These are phyloP conservation scores for Wickerhamiella brachini DNA, from an alignment of 805 yeast genomes.

Conservation along the genomic window DNA sequence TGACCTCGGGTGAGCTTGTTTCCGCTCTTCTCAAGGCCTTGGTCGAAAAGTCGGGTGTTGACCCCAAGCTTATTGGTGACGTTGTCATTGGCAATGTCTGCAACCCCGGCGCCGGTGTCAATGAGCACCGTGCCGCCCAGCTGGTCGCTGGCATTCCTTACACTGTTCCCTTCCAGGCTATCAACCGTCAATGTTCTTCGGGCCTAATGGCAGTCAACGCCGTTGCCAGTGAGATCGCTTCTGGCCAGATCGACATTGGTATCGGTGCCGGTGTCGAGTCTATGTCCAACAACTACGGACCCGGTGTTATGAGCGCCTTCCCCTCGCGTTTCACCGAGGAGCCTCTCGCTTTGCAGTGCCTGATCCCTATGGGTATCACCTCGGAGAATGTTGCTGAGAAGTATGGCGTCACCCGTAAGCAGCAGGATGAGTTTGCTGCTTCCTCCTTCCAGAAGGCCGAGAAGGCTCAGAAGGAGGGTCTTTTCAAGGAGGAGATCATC, in stretches of 20 bases:
- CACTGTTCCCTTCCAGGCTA: constrained; percentile 60
- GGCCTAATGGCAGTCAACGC: constrained; percentile 85
- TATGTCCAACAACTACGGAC: constrained; percentile 85
- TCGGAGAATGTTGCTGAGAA: constrained; percentile 76
- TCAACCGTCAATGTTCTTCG: constrained; percentile 91
- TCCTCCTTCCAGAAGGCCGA: constrained; percentile 75
- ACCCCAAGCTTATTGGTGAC: constrained; percentile 58
- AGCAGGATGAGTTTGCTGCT: constrained; percentile 86
- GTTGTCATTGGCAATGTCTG: constrained; percentile 84
- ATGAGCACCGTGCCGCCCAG: constrained; percentile 84
- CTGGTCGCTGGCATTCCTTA: constrained; percentile 85
- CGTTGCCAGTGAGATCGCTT: constrained; percentile 72
- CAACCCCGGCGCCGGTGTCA: constrained; percentile 87
- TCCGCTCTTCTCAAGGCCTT: constrained; percentile 49
- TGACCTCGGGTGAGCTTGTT: constrained; percentile 67
- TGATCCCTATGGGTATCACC: constrained; percentile 93
- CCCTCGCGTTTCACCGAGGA: constrained; percentile 31
- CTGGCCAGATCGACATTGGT: constrained; percentile 86
- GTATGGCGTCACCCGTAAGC: constrained; percentile 48
- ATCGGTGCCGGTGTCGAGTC: constrained; percentile 89
- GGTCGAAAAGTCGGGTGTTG: constrained; percentile 37
- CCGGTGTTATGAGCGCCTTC: constrained; percentile 51
- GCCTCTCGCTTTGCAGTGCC: constrained; percentile 51
- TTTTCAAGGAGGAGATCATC: constrained; percentile 79
- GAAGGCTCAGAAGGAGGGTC: constrained; percentile 51